Percentiles rank a stretch among this genome's conserved stretches.
Evolutionary conservation across 345 rosid genomes (phyloP).

Genomic region (Eucalyptus coolabah): DNA sequence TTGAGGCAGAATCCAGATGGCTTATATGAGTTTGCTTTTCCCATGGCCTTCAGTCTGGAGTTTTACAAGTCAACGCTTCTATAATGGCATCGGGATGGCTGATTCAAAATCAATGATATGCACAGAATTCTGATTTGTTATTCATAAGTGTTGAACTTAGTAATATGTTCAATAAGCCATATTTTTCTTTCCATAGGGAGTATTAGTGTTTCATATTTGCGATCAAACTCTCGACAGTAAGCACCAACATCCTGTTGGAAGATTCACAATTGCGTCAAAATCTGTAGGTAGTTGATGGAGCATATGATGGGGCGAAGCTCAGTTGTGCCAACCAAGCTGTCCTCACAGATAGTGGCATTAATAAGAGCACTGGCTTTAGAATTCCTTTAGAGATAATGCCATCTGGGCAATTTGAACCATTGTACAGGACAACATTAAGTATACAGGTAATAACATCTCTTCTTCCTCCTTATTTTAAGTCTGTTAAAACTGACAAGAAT

Average conservation of each 20-base stretch:
- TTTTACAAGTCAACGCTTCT: neutral
- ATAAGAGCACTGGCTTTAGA: constrained; percentile 40
- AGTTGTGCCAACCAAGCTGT: constrained; percentile 61
- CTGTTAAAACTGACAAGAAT: neutral
- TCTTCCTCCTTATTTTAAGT: neutral
- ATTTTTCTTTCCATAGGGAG: neutral
- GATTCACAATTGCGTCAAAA: neutral
- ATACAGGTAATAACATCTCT: constrained; percentile 38
- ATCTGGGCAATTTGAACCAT: constrained; percentile 88
- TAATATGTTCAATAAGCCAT: neutral
- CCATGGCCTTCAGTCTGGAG: neutral
- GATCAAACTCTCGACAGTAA: neutral
- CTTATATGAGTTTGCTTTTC: neutral
- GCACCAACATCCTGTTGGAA: neutral
- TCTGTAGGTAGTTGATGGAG: constrained; percentile 61
- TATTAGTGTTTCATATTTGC: neutral
- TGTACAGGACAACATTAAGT: constrained; percentile 64
- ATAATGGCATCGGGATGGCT: neutral
- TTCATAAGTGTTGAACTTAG: neutral
- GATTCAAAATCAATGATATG: neutral
- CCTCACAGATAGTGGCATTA: constrained; percentile 38
- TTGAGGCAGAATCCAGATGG: neutral
- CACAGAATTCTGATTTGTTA: neutral
- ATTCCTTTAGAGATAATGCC: constrained; percentile 88
- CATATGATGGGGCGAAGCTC: constrained; percentile 64